phyloP scores from a whole-genome alignment of 495 filamentous ascomycete genomes.

The Alectoria sarmentosa region DNA sequence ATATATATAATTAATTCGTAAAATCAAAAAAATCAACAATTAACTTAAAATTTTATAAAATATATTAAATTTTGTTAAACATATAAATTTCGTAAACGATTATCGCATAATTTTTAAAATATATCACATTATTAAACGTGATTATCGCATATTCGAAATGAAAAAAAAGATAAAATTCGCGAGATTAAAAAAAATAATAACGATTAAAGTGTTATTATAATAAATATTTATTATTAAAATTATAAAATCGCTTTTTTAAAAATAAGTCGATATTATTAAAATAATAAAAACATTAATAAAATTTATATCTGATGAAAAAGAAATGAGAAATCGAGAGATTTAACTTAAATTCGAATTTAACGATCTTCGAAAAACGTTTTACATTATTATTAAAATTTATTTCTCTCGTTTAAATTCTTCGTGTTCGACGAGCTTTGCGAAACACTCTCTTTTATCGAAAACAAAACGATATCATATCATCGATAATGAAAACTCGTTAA shows the following conservation, averaged over 20 bases:
- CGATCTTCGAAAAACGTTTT: background rate
- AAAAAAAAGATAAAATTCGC: background rate
- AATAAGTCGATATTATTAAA: slow-evolving; percentile 15
- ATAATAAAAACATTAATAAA: background rate
- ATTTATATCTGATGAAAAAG: slow-evolving; percentile 16
- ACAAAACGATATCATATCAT: slow-evolving; percentile 12
- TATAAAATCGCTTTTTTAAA: background rate
- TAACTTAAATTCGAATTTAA: background rate
- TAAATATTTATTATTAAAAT: background rate
- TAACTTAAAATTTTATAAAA: background rate
- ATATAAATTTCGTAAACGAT: background rate
- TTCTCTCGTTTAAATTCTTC: background rate
- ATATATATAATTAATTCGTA: background rate
- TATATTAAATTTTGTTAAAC: background rate
- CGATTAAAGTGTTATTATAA: background rate
- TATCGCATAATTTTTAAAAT: background rate
- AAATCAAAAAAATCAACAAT: background rate
- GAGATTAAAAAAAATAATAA: background rate
- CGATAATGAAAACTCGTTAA: background rate
- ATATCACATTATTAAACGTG: background rate
- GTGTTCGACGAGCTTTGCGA: slow-evolving; percentile 1
- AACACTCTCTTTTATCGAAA: slow-evolving; percentile 1
- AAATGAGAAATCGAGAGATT: slow-evolving; percentile 21
- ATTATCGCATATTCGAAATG: background rate
- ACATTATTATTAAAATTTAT: background rate